Evolutionary conservation across 1,139 yeast species (phyloP), one percentile per base, ranked within the genome.

Genomic region (Taiozyma sp.): DNA sequence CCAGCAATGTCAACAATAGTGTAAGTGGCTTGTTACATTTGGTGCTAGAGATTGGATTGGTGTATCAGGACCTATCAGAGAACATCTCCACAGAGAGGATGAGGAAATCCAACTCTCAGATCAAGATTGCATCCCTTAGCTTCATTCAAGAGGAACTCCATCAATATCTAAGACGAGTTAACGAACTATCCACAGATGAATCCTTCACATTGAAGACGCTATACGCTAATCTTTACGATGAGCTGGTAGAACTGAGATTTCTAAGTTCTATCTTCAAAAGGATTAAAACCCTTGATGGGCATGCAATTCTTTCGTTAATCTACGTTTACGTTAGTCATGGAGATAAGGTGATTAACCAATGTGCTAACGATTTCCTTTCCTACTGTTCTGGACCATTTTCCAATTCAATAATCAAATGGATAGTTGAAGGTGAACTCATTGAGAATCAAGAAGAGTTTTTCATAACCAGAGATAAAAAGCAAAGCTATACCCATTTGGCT

Each of bases 41-140:
- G 47, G 68, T 88, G 1, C 70, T 86, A 45, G 97, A 91, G 64
- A 84, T 89, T 2, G 95, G 90, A 0, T 67, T 91, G 43, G 69
- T 89, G 8, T 88, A 80, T 67, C 76, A 75, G 51, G 68, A 70
- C 49, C 65, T 88, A 42, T 65, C 66, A 13, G 49, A 55, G 1
- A 65, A 65, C 34, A 61, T 74, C n/a, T 75, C 70, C 37, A 32
- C 54, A 21, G 54, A 67, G 50, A 65, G 64, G 55, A 64, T 68
- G 11, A 56, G 57, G 47, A 53, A 60, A 44, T 50, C 58, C 56
- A 56, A 64, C 6, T 77, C 87, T 2, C 83, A 89, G 10, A 76
- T 85, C 6, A 79, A 79, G 54, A 82, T 81, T 44, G 86, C 96
- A 3, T 79, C 85, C 45, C 58, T 79, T 29, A 75, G 87, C n/a